A percentile compares a stretch with the other conserved stretches of the same genome.
Conservation (phyloP, 2,329 filamentous ascomycete genomes). For the Pseudogymnoascus pannorum region DNA sequence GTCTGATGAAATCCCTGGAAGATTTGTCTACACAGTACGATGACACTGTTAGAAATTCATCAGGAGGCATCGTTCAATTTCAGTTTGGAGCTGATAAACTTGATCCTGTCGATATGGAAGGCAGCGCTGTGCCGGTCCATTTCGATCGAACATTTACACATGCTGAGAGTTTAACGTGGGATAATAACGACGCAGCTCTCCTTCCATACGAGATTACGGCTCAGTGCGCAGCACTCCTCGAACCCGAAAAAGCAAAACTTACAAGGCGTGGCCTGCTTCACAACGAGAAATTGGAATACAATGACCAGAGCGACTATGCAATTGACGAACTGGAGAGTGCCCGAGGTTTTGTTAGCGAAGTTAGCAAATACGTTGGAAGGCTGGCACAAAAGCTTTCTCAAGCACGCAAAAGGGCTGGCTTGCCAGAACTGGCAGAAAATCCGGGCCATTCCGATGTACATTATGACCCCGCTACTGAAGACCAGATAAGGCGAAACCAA, state of each 20-base stretch:
- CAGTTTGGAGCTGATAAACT: slow-evolving; percentile 94
- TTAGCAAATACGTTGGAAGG: slow-evolving; percentile 64
- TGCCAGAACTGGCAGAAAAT: slow-evolving; percentile 37
- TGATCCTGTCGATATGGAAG: slow-evolving; percentile 97
- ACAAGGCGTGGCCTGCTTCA: slow-evolving; percentile 53
- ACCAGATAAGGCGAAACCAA: slow-evolving; percentile 26
- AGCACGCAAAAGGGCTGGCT: slow-evolving; percentile 43
- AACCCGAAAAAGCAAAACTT: slow-evolving; percentile 59
- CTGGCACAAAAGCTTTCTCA: slow-evolving; percentile 53
- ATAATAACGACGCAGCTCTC: slow-evolving; percentile 67
- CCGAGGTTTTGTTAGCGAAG: slow-evolving; percentile 71
- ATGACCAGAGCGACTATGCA: slow-evolving; percentile 59
- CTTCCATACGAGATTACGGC: slow-evolving; percentile 65
- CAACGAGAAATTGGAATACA: slow-evolving; percentile 57
- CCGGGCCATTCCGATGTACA: slow-evolving; percentile 24
- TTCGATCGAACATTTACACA: slow-evolving; percentile 90
- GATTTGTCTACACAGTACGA: slow-evolving; percentile 93
- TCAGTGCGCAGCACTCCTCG: slow-evolving; percentile 61
- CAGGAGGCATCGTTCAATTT: slow-evolving; percentile 86
- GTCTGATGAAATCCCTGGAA: slow-evolving; percentile 95
- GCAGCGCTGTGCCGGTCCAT: slow-evolving; percentile 81
- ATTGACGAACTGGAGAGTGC: slow-evolving; percentile 78
- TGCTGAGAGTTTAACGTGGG: slow-evolving; percentile 66
- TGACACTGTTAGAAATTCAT: slow-evolving; percentile 86
- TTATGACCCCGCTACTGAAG: slow-evolving; percentile 26